Base-by-base conservation (phyloP, 441 rosid species). In the Gossypium trilobum region DNA sequence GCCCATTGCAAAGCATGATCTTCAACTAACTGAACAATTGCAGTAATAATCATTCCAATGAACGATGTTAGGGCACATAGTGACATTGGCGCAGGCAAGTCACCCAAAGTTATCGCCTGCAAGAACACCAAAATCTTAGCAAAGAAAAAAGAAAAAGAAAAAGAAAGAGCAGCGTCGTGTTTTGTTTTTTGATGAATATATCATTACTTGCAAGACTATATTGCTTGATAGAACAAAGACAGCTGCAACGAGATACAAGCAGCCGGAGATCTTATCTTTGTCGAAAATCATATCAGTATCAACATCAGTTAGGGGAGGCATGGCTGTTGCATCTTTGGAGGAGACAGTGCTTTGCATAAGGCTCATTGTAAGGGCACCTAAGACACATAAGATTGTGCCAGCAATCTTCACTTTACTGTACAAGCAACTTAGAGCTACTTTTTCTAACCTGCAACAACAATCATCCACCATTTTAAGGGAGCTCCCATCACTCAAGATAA, bases 341-440 rank as follows among this genome's bases (percentile, higher is more conserved):
- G 52, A 46, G 14, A 46, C 52, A 3, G 52, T 57, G 31, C 17
- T 31, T 33, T 87, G 93, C 87, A 88, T 82, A 62, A 94, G 31
- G 81, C 97, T 89, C 91, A 90, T 87, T 0, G 85, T 56, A 16
- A 94, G 44, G 48, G 97, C 97, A 0, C 97, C 97, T 3, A 76
- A 74, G 9, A 90, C 95, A 27, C 97, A 88, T 11, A 94, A 64
- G 25, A 87, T 42, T 31, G 97, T 89, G 61, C 98, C 97, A 48
- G 81, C 65, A 60, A 94, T 81, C 82, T 94, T 92, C 46, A 91
- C 70, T 77, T 84, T 86, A 86, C 97, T 87, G 85, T 90, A 88
- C 39, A 78, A 2, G 81, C 97, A 89, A 68, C 76, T 82, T 5
- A 92, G 64, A n/a, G 78, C 66, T 58, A 94, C 85, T 74, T 82